Evolutionary conservation across 1,139 yeast genomes (phyloP).

Genomic region (Nakaseomyces glabratus): DNA sequence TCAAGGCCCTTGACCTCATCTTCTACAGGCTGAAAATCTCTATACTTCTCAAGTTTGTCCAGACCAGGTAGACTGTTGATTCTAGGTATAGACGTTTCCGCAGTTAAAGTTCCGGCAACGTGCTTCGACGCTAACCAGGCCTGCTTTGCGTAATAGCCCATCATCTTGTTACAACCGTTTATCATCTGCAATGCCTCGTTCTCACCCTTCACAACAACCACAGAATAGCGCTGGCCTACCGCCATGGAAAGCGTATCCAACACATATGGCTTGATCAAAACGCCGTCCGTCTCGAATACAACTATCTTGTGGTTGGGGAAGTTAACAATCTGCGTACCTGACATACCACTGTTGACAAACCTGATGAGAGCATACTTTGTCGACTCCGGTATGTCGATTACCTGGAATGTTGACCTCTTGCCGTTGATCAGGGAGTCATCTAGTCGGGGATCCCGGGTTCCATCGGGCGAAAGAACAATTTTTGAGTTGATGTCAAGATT

Average conservation of each 20-base stretch:
- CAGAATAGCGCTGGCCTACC: conserved; percentile 70
- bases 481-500: conserved; percentile 53
- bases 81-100: conserved; percentile 1
- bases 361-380: conserved; percentile 42
- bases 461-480: conserved; percentile 33
- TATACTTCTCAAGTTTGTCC: conserved; percentile 17
- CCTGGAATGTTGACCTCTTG: conserved; percentile 45
- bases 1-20: neutral
- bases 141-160: conserved; percentile 25
- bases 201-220: conserved; percentile 37
- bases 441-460: conserved; percentile 29
- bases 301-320: conserved; percentile 42
- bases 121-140: conserved; percentile 15
- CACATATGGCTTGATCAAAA: conserved; percentile 45
- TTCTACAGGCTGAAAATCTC: conserved; percentile 16
- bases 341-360: conserved; percentile 37
- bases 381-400: conserved; percentile 44
- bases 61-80: conserved; percentile 19
- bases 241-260: conserved; percentile 53
- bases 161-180: conserved; percentile 29
- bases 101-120: neutral
- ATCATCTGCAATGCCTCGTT: conserved; percentile 20
- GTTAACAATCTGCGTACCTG: conserved; percentile 39
- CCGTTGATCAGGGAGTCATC: conserved; percentile 35
- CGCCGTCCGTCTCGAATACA: conserved; percentile 64